phyloP scores from a whole-genome alignment of 805 yeast species.

The Myxozyma vanderwaltii region DNA sequence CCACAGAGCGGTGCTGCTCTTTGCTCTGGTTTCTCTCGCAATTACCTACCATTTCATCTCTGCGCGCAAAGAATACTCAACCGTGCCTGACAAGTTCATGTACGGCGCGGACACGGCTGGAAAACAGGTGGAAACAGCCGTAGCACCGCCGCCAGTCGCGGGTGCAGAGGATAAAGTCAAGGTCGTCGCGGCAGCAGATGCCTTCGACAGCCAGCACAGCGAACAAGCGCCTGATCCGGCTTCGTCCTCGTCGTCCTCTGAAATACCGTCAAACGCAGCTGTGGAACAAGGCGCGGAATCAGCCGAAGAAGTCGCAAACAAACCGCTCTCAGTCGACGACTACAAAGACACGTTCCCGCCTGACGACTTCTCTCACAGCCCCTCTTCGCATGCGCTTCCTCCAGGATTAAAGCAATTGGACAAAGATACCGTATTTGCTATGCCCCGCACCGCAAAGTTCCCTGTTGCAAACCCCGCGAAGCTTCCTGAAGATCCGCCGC shows the following conservation, averaged over 20 bases:
- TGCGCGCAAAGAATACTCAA: not conserved
- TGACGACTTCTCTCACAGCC: slow-evolving; percentile 13
- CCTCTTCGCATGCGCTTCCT: slow-evolving; percentile 16
- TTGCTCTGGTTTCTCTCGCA: slow-evolving; percentile 10
- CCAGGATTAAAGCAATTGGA: not conserved
- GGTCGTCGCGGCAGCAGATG: not conserved
- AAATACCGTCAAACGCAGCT: not conserved
- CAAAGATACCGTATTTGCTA: not conserved
- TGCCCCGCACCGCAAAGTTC: slow-evolving; percentile 19
- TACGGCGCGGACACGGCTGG: not conserved
- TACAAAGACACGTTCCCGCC: slow-evolving; percentile 16
- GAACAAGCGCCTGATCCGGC: no score
- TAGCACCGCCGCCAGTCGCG: no score
- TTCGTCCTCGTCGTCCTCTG: not conserved
- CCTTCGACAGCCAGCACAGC: no score
- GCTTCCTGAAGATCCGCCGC: slow-evolving; percentile 28
- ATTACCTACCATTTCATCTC: slow-evolving; percentile 15
- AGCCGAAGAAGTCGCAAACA: not conserved
- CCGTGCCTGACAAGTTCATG: slow-evolving; percentile 20
- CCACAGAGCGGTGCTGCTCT: slow-evolving; percentile 11
- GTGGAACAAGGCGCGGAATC: not conserved
- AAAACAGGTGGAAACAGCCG: no score
- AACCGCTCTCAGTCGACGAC: slow-evolving; percentile 1
- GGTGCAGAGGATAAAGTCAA: not conserved
- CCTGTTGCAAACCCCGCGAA: slow-evolving; percentile 18